Evolutionary conservation across 345 rosid genomes (phyloP).

Genomic region (Sonneratia caseolaris): DNA sequence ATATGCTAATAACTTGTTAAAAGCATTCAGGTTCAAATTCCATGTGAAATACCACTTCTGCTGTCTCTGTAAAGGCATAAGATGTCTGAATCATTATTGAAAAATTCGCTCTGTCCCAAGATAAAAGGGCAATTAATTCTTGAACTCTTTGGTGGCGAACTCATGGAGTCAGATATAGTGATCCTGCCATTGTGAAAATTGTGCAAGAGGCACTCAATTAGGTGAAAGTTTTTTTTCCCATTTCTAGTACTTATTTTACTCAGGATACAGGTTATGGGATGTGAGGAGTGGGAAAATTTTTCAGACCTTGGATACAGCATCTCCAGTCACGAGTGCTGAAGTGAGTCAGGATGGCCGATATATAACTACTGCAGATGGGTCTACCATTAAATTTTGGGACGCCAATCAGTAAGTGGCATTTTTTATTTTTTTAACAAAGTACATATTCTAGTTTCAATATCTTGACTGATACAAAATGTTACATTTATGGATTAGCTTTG

Average conservation of each 20-base stretch:
- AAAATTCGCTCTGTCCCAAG: background rate
- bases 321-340: constrained; percentile 89
- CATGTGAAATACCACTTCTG: background rate
- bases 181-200: background rate
- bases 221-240: background rate
- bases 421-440: background rate
- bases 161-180: background rate
- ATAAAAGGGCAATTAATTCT: background rate
- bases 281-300: constrained; percentile 74
- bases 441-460: constrained; percentile 3
- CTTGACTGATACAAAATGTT: background rate
- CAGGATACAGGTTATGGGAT: constrained; percentile 70
- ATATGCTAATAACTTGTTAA: background rate
- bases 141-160: background rate
- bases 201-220: background rate
- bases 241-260: background rate
- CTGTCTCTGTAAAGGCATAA: background rate
- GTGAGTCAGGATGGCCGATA: constrained; percentile 90
- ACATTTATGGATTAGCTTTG: constrained; percentile 44
- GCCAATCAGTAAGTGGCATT: constrained; percentile 73
- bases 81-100: background rate
- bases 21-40: background rate
- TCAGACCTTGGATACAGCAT: constrained; percentile 72
- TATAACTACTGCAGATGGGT: constrained; percentile 90
- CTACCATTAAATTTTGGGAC: constrained; percentile 94